Percentiles rank a stretch among this genome's conserved stretches.
Conservation (phyloP, 139 green algal genomes). For the Closterium sp. region DNA sequence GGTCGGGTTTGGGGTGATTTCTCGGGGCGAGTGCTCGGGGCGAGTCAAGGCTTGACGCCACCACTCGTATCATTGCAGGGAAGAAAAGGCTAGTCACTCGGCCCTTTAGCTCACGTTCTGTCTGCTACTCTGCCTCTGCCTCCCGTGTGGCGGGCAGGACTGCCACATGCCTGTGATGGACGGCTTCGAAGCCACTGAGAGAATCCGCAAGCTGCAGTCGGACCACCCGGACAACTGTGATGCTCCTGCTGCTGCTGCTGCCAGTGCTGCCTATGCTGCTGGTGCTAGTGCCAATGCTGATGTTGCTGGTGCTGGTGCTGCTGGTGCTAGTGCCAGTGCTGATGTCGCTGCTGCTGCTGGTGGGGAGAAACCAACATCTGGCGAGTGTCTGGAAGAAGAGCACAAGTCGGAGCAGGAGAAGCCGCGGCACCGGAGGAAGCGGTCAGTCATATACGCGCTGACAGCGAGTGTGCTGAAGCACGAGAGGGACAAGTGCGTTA, state of each 20-base stretch:
- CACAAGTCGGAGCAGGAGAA: neutral
- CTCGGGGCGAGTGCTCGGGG: too few relatives aligned
- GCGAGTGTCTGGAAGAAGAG: neutral
- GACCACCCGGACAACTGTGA: too few relatives aligned
- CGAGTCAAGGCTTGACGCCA: too few relatives aligned
- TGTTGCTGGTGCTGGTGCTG: neutral
- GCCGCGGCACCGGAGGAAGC: neutral
- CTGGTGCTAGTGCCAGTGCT: too few relatives aligned
- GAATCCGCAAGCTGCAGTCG: neutral
- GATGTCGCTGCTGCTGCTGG: neutral
- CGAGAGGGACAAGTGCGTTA: neutral
- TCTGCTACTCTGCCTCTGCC: neutral
- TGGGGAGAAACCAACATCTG: neutral
- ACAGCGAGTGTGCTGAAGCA: neutral
- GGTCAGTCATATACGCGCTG: neutral
- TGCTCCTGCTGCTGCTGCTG: too few relatives aligned
- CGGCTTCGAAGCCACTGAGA: neutral
- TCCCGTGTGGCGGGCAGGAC: neutral
- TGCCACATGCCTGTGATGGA: neutral
- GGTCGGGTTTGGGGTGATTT: too few relatives aligned
- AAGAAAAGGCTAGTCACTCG: too few relatives aligned
- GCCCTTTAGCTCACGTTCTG: neutral
- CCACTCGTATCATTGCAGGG: too few relatives aligned
- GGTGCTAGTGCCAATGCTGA: too few relatives aligned
- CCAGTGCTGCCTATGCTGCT: too few relatives aligned